Conservation (phyloP, 495 filamentous ascomycete genomes). For the Cercophora samala region DNA sequence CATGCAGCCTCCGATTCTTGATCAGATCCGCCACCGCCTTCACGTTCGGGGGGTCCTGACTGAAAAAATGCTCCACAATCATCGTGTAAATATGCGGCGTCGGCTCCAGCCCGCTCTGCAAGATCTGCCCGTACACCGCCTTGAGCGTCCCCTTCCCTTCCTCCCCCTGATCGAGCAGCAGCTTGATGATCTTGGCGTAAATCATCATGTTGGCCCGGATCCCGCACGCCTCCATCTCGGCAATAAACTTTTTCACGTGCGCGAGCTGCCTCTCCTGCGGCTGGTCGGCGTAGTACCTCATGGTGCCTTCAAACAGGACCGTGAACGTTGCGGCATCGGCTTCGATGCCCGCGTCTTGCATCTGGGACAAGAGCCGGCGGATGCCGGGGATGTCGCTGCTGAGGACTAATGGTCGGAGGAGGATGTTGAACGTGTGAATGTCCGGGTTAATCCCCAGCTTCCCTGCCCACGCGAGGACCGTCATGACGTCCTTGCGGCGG, state of each 20-base stretch:
- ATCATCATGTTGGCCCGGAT: conserved; percentile 53
- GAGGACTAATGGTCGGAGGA: conserved; percentile 56
- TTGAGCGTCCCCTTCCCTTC: conserved; percentile 49
- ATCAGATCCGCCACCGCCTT: conserved; percentile 55
- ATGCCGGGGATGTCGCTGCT: conserved; percentile 36
- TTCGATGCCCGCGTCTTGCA: conserved; percentile 33
- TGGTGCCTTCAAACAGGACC: conserved; percentile 40
- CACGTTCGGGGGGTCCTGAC: conserved; percentile 53
- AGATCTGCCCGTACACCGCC: conserved; percentile 60
- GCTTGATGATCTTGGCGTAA: conserved; percentile 63
- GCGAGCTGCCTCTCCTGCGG: conserved; percentile 32
- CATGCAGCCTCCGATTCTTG: conserved; percentile 38
- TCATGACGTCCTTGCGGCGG: conserved; percentile 33
- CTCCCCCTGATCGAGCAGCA: conserved; percentile 49
- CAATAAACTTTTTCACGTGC: conserved; percentile 43
- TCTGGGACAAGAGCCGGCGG: conserved; percentile 41
- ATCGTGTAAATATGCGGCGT: conserved; percentile 65
- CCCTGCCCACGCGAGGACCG: conserved; percentile 58
- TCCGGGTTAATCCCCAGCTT: conserved; percentile 57
- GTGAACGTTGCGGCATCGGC: conserved; percentile 44
- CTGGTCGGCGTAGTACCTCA: conserved; percentile 23
- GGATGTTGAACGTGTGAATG: conserved; percentile 64
- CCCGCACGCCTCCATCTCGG: conserved; percentile 50
- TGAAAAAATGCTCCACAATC: conserved; percentile 65
- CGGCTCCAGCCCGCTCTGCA: conserved; percentile 45